Evolutionary conservation across 2,329 filamentous ascomycete genomes (phyloP).

Genomic region (Ophidiomyces ophidiicola): DNA sequence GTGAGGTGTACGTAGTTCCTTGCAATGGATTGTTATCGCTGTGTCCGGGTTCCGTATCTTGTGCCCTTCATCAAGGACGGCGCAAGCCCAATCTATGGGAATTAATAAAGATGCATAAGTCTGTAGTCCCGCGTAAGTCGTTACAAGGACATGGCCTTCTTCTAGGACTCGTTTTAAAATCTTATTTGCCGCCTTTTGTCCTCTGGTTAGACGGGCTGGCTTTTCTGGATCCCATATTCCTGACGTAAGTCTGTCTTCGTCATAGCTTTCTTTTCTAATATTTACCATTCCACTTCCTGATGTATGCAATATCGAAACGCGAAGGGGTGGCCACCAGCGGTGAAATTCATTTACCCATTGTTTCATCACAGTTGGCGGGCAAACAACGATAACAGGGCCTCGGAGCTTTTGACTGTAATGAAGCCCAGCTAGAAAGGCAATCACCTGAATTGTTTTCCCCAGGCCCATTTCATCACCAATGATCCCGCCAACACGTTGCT

Average conservation of each 20-base stretch:
- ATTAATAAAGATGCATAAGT: conserved; percentile 76
- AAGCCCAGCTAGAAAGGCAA: conserved; percentile 74
- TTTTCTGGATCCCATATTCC: conserved; percentile 40
- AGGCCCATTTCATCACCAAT: conserved; percentile 97
- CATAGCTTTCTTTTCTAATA: conserved; percentile 47
- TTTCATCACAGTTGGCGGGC: conserved; percentile 84
- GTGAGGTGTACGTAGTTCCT: conserved; percentile 80
- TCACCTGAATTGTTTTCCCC: conserved; percentile 80
- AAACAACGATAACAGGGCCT: conserved; percentile 81
- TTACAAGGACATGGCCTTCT: conserved; percentile 85
- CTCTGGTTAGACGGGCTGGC: conserved; percentile 34
- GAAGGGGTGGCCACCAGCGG: conserved; percentile 96
- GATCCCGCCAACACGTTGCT: conserved; percentile 82
- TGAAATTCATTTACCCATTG: conserved; percentile 99
- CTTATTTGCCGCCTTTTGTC: conserved; percentile 57
- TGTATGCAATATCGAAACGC: conserved; percentile 87
- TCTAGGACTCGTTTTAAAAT: conserved; percentile 72
- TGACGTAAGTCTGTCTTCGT: conserved; percentile 52
- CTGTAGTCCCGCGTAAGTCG: conserved; percentile 91
- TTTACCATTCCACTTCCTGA: conserved; percentile 96
- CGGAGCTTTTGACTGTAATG: conserved; percentile 80
- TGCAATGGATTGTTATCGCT: conserved; percentile 87
- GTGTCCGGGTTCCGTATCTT: conserved; percentile 97
- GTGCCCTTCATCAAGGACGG: conserved; percentile 90
- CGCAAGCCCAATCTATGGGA: conserved; percentile 80